Conservation (phyloP, 192 early-diverging fungal species). For the Podila verticillata region DNA sequence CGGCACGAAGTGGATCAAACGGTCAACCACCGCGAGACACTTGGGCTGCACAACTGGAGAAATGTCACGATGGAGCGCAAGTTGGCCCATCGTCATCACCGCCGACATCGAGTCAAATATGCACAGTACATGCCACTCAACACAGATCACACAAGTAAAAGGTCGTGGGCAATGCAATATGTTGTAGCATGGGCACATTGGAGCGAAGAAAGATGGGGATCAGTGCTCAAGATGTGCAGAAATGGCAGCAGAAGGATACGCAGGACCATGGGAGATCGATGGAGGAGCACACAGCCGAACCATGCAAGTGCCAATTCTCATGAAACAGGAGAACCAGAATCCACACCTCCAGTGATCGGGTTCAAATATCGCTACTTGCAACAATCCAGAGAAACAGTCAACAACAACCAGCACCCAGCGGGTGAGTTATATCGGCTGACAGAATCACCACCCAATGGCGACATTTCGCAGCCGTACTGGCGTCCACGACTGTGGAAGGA, state of each 20-base stretch:
- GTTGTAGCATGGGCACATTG: too few species aligned
- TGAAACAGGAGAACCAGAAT: background rate
- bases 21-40: conserved; percentile 72
- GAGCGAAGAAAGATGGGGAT: background rate
- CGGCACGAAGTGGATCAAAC: conserved; percentile 82
- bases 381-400: background rate
- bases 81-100: conserved; percentile 10
- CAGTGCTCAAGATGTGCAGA: background rate
- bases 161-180: background rate
- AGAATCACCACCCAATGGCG: background rate
- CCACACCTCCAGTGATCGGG: background rate
- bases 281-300: too few species aligned
- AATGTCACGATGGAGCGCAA: conserved; percentile 60
- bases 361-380: conserved; percentile 3
- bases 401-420: background rate
- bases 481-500: conserved; percentile 59
- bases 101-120: background rate
- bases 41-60: conserved; percentile 61
- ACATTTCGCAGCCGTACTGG: conserved; percentile 43
- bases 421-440: conserved; percentile 2
- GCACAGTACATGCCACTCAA: conserved; percentile 14
- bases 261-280: background rate
- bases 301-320: background rate
- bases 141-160: background rate
- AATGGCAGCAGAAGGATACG: background rate